Base-by-base conservation (phyloP, 805 yeast genomes). In the Blastobotrys mokoenaii region DNA sequence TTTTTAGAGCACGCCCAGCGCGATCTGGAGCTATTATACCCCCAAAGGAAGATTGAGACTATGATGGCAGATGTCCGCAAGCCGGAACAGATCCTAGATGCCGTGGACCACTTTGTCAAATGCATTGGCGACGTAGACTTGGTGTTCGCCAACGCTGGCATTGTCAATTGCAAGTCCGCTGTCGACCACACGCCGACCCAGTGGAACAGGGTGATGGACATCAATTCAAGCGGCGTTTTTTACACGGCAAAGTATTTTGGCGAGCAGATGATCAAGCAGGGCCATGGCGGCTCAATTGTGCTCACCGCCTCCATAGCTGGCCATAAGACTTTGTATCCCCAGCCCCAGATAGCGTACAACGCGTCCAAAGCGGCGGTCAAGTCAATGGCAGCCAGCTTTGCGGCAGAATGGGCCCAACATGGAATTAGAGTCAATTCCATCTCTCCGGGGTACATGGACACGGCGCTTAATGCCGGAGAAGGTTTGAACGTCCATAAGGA, bases 141-240 rank as follows among this genome's bases (percentile, higher is more conserved):
- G 45, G 70, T 78, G 50, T 65, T 77, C 53, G 40, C 45, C 17
- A 41, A 35, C 29, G 48, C 48, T 12, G 48, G 48, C 7, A 30
- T 45, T 8, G 76, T 79, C 50, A 82, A 78, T 56, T 73, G 76
- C 58, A 41, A 16, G 10, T 27, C 33, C 14, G 40, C 44, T 12
- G 29, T 20, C 16, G 18, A 37, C 29, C 29, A 37, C 14, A 18
- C 37, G n/a, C 27, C 35, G 10, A 30, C 48, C 11, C 16, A 32
- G 8, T 30, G 40, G 44, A 27, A 32, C 9, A 18, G 29, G 7
- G 29, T 45, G 11, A 36, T 39, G 30, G 43, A 20, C 18, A 36
- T 45, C 7, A 45, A 45, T 32, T 18, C 31, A 2, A 35, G 18
- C 16, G 48, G 48, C 14, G 20, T 29, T 3, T 45, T 35, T 17